Evolutionary conservation across 352 stramenopile species (phyloP).

Genomic region (Pythium dissotocum): DNA sequence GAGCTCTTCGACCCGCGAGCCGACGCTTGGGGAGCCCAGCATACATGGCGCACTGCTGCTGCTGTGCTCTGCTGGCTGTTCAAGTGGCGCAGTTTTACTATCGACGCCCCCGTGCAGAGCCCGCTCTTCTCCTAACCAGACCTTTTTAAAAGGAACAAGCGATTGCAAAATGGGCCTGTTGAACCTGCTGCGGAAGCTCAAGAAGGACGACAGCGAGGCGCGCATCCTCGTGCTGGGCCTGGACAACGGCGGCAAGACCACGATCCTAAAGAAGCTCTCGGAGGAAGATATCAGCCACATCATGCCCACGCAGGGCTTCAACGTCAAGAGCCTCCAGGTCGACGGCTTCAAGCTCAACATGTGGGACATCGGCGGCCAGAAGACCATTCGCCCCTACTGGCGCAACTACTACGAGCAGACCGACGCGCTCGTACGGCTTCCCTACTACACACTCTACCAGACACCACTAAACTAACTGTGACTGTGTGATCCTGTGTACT

Average conservation of each 20-base stretch:
- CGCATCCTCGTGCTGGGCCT: constrained; percentile 94
- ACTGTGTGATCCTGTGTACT: constrained; percentile 5
- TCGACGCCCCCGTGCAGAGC: constrained; percentile 35
- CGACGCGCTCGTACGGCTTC: constrained; percentile 76
- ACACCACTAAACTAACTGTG: background rate
- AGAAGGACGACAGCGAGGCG: constrained; percentile 93
- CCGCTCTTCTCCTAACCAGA: constrained; percentile 8
- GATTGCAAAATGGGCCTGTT: constrained; percentile 84
- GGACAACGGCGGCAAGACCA: constrained; percentile 97
- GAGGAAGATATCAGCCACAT: constrained; percentile 95
- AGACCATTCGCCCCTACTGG: constrained; percentile 99
- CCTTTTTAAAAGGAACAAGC: constrained; percentile 1
- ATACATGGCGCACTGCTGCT: constrained; percentile 3
- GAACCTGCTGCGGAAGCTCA: constrained; percentile 95
- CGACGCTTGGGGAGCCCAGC: background rate
- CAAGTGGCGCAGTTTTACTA: constrained; percentile 30
- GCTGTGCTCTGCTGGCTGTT: background rate
- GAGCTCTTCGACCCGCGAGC: background rate
- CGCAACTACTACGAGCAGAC: constrained; percentile 99
- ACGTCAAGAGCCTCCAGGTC: constrained; percentile 96
- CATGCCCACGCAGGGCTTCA: constrained; percentile 95
- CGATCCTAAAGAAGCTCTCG: constrained; percentile 96
- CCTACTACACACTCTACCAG: background rate
- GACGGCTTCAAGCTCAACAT: constrained; percentile 98
- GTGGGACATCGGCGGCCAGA: constrained; percentile 99